Conservation (phyloP, 1,139 yeast genomes). For the Saccharomyces hybrid region DNA sequence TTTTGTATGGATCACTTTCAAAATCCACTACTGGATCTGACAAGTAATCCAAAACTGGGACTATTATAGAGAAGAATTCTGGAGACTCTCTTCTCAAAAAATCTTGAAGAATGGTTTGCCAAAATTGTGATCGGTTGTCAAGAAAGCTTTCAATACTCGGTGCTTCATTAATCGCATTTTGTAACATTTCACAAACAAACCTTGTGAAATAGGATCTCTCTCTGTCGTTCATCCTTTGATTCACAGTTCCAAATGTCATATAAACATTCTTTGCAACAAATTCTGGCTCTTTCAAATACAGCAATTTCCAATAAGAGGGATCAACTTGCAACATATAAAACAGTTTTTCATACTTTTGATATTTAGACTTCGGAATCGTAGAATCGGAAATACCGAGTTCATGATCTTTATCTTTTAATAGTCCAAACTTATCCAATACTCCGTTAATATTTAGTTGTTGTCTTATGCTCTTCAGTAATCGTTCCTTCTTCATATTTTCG, state of each 20-base stretch:
- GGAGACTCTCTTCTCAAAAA: conserved; percentile 30
- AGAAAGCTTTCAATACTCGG: conserved; percentile 20
- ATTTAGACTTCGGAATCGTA: conserved; percentile 14
- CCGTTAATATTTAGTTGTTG: conserved; percentile 18
- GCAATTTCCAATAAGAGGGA: conserved; percentile 59
- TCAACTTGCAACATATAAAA: conserved; percentile 82
- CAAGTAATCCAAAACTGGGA: conserved; percentile 40
- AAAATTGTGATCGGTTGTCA: conserved; percentile 25
- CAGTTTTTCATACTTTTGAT: conserved; percentile 55
- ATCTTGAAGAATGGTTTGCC: conserved; percentile 40
- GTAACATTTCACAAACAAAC: conserved; percentile 47
- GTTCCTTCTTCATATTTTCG: conserved; percentile 66
- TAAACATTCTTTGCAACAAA: conserved; percentile 25
- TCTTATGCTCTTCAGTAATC: conserved; percentile 19
- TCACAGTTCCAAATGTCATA: conserved; percentile 25
- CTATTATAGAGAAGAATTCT: conserved; percentile 43
- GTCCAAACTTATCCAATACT: conserved; percentile 15
- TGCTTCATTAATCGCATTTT: conserved; percentile 28
- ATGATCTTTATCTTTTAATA: conserved; percentile 10
- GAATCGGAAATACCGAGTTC: conserved; percentile 6
- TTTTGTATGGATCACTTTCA: conserved; percentile 75
- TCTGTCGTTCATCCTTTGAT: conserved; percentile 35
- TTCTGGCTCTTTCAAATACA: conserved; percentile 34
- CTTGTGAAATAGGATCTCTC: conserved; percentile 71
- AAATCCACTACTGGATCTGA: conserved; percentile 50